Evolutionary conservation across 2,329 filamentous ascomycete species (phyloP).

Genomic region (Ascochyta fabae): DNA sequence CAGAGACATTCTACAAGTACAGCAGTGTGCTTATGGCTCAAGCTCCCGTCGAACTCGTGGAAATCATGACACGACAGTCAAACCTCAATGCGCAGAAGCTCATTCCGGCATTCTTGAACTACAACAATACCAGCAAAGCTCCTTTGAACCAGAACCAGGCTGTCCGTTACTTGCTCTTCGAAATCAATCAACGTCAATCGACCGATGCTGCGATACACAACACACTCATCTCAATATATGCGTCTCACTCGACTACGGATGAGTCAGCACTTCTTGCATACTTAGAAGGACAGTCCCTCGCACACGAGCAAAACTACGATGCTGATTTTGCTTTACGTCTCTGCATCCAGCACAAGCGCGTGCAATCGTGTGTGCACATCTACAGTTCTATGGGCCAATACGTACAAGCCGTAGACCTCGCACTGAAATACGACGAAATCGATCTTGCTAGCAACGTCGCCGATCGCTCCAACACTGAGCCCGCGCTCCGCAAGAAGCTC

Average conservation of each 20-base stretch:
- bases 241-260: constrained; percentile 80
- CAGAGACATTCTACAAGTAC: constrained; percentile 94
- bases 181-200: constrained; percentile 84
- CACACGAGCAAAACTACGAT: constrained; percentile 83
- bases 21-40: constrained; percentile 96
- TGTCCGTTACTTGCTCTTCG: constrained; percentile 89
- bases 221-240: constrained; percentile 94
- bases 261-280: constrained; percentile 88
- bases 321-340: constrained; percentile 94
- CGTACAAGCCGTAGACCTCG: constrained; percentile 88
- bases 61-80: constrained; percentile 90
- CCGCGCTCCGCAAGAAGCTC: constrained; percentile 84
- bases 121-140: constrained; percentile 78
- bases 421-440: constrained; percentile 85
- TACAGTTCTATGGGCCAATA: constrained; percentile 98
- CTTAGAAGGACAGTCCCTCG: constrained; percentile 79
- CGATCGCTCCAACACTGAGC: constrained; percentile 79
- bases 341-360: constrained; percentile 92
- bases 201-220: constrained; percentile 91
- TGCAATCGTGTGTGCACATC: constrained; percentile 94
- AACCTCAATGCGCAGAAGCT: constrained; percentile 85
- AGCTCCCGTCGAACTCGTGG: constrained; percentile 82
- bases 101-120: constrained; percentile 92
- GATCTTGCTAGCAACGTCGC: constrained; percentile 90
- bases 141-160: constrained; percentile 81